A percentile compares a stretch with the other conserved stretches of the same genome.
Evolutionary conservation across 371 early-diverging fungal species (phyloP).

Genomic region (Nematocida ironsii): DNA sequence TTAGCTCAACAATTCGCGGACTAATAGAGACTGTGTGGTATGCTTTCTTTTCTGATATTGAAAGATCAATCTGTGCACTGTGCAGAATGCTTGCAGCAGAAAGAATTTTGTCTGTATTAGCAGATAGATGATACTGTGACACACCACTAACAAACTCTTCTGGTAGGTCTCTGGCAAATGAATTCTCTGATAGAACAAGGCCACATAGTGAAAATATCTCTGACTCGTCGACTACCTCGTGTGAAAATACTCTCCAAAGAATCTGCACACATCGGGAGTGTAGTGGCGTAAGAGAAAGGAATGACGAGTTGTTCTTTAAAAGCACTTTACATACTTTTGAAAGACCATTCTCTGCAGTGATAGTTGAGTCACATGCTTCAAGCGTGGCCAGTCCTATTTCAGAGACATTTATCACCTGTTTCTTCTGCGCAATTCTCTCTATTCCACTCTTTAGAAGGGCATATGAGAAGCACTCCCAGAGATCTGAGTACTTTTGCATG

Average conservation of each 20-base stretch:
- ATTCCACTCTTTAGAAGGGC: slow-evolving; percentile 42
- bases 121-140: neutral
- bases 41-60: neutral
- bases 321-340: neutral
- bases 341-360: neutral
- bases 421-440: slow-evolving; percentile 40
- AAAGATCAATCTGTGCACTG: slow-evolving; percentile 10
- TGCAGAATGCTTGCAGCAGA: neutral
- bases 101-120: neutral
- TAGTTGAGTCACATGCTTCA: neutral
- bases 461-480: slow-evolving; percentile 58
- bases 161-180: neutral
- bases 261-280: slow-evolving; percentile 13
- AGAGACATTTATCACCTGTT: slow-evolving; percentile 15
- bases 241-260: slow-evolving; percentile 24
- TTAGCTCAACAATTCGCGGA: neutral
- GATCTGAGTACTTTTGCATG: slow-evolving; percentile 53
- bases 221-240: neutral
- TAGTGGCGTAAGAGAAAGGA: slow-evolving; percentile 35
- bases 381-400: slow-evolving; percentile 13
- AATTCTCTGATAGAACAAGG: neutral
- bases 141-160: neutral
- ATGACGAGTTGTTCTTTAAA: slow-evolving; percentile 1
- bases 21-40: neutral
- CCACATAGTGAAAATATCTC: neutral